Evolutionary conservation across 306 rosid genomes (phyloP).

Genomic region (Carpinus fangiana): DNA sequence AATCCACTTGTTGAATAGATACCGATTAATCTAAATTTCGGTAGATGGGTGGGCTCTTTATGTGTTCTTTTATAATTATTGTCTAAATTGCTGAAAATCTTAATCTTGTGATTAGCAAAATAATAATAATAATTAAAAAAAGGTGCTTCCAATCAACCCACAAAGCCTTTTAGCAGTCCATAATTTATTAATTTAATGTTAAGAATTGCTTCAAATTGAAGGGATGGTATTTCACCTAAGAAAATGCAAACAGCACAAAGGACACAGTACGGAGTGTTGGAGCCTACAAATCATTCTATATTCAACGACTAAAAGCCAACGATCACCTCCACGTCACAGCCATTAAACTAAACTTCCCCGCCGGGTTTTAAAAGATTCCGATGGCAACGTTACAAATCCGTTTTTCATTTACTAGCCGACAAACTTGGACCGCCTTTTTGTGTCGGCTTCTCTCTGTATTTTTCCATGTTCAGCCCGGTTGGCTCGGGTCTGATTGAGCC

Average conservation of each 20-base stretch:
- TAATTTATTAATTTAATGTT: background rate
- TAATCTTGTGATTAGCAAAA: too few relatives aligned
- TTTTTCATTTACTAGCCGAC: conserved; percentile 50
- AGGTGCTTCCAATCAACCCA: conserved; percentile 23
- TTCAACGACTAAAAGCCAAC: conserved; percentile 52
- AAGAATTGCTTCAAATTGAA: background rate
- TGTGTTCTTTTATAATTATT: too few relatives aligned
- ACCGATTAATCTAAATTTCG: too few relatives aligned
- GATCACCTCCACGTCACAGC: conserved; percentile 31
- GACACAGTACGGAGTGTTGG: conserved; percentile 49
- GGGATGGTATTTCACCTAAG: background rate
- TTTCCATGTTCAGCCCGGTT: background rate
- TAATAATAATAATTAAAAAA: too few relatives aligned
- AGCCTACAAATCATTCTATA: conserved; percentile 50
- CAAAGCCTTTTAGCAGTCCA: conserved; percentile 30
- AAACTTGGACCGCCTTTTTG: conserved; percentile 57
- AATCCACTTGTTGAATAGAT: too few relatives aligned
- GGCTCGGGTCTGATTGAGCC: conserved; percentile 15
- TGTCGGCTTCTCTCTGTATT: conserved; percentile 48
- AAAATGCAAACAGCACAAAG: conserved; percentile 42
- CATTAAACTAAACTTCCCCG: conserved; percentile 30
- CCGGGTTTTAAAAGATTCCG: conserved; percentile 37
- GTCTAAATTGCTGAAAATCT: too few relatives aligned
- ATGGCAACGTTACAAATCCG: conserved; percentile 50
- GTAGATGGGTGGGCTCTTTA: too few relatives aligned